These are phyloP conservation scores for Groenewaldozyma salmanticensis DNA, from an alignment of 805 yeast genomes.

Conservation along the genomic window DNA sequence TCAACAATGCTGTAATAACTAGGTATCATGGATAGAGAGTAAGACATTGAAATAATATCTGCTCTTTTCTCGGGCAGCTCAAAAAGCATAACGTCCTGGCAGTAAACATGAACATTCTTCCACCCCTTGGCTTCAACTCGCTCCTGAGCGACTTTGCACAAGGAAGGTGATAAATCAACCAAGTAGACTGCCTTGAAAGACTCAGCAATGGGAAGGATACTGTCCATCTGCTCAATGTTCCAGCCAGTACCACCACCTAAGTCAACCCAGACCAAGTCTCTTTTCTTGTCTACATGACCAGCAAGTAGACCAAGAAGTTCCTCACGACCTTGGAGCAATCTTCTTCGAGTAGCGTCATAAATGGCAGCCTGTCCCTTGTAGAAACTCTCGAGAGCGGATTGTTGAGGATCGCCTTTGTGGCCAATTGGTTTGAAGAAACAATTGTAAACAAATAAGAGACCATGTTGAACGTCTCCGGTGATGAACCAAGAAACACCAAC, in stretches of 20 bases:
- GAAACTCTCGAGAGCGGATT: constrained; percentile 55
- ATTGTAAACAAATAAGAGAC: constrained; percentile 31
- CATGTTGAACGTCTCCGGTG: constrained; percentile 1
- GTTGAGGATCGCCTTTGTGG: constrained; percentile 33
- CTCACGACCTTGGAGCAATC: constrained; percentile 61
- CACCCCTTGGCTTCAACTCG: constrained; percentile 42
- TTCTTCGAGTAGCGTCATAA: constrained; percentile 62
- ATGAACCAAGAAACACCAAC: neutral
- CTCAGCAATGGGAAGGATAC: constrained; percentile 36
- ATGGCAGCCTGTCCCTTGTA: constrained; percentile 69
- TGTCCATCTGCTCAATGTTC: constrained; percentile 69
- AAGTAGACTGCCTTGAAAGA: constrained; percentile 56
- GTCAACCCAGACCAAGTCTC: constrained; percentile 24
- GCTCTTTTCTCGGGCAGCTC: constrained; percentile 40
- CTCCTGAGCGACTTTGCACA: constrained; percentile 60
- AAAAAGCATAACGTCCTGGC: constrained; percentile 71
- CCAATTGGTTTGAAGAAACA: constrained; percentile 55
- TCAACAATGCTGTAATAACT: constrained; percentile 71
- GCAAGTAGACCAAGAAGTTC: constrained; percentile 49
- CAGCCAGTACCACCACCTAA: constrained; percentile 85
- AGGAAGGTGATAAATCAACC: constrained; percentile 68
- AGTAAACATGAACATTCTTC: constrained; percentile 54
- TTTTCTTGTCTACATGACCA: constrained; percentile 39
- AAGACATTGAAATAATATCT: constrained; percentile 70
- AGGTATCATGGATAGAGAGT: constrained; percentile 80